phyloP scores from a whole-genome alignment of 2,329 filamentous ascomycete species.

The Camptophora hylomeconis region DNA sequence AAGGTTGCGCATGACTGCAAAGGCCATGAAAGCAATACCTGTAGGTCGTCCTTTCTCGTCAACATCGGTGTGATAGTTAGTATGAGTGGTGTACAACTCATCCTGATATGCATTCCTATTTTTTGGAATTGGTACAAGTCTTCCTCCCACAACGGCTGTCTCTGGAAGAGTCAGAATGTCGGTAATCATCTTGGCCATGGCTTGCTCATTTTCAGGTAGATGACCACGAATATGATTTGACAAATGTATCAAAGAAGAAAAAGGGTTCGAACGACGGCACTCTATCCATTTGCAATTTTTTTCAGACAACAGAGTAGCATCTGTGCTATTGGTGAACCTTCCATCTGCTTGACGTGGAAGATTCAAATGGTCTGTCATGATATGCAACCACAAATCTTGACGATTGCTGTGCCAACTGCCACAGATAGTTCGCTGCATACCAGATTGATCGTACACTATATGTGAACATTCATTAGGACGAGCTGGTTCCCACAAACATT shows the following conservation, averaged over 20 bases:
- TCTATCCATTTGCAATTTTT: slow-evolving; percentile 12
- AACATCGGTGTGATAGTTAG: slow-evolving; percentile 24
- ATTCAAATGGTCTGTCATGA: slow-evolving; percentile 30
- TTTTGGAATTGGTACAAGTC: no score
- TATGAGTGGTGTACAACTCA: no score
- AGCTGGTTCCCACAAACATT: slow-evolving; percentile 28
- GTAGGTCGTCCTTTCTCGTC: slow-evolving; percentile 29
- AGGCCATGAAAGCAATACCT: slow-evolving; percentile 34
- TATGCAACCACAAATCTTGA: slow-evolving; percentile 28
- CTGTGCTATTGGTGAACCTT: slow-evolving; percentile 6
- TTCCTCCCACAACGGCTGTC: slow-evolving; percentile 6
- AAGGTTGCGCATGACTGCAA: slow-evolving; percentile 34
- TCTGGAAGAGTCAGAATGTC: slow-evolving; percentile 4
- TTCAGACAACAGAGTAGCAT: no score
- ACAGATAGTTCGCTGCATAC: slow-evolving; percentile 11
- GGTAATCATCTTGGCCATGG: slow-evolving; percentile 11
- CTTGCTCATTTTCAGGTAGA: slow-evolving; percentile 13
- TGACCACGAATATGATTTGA: slow-evolving; percentile 13
- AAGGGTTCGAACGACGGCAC: slow-evolving; percentile 10
- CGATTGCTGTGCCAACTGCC: slow-evolving; percentile 20
- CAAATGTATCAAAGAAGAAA: slow-evolving; percentile 4
- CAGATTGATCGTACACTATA: no score
- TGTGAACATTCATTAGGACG: no score
- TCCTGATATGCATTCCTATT: no score
- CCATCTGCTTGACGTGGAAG: slow-evolving; percentile 21